Base-by-base conservation (phyloP, 1,284 basidiomycete genomes). In the Mycena citricolor region DNA sequence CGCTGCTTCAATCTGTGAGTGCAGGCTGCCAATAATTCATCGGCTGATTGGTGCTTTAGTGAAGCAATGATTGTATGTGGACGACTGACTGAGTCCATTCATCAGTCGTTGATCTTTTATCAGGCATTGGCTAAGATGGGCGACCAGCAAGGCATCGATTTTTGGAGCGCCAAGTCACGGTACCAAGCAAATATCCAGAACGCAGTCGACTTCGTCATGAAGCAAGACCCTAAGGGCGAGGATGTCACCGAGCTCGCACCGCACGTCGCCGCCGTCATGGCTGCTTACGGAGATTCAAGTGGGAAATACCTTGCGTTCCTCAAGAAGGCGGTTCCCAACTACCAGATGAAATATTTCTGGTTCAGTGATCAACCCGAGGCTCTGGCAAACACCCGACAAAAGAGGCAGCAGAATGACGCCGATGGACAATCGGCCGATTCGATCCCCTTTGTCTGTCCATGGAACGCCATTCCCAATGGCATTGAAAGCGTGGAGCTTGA, bases 1-100 rank as follows among this genome's bases (percentile, higher is more conserved):
- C 70, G 77, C 11, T 70, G 68, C 39, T 81, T 80, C 64, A 81
- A 81, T 55, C 57, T 82, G n/a, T n/a, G n/a, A n/a, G n/a, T n/a
- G 14, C 8, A 7, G 13, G 13, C 5, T 36, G 8, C 14, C 17
- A 8, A 11, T 8, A n/a, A n/a, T n/a, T n/a, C n/a, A n/a, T n/a
- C n/a, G n/a, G n/a, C n/a, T n/a, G n/a, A n/a, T n/a, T n/a, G n/a
- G n/a, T n/a, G n/a, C n/a, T n/a, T n/a, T n/a, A n/a, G n/a, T 11
- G 77, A 79, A 44, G 79, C 74, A 0, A 63, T 81, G 63, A 76
- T 80, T 51, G 76, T 76, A 54, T 65, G 74, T 59, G 36, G 29
- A 20, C 20, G 37, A 45, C 16, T 50, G n/a, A n/a, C n/a, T 45
- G 4, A 42, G 45, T 40, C 50, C 46, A 25, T 54, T 47, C 39